These are phyloP conservation scores for Hypholoma fasciculare DNA, from an alignment of 768 basidiomycete genomes.

Conservation along the genomic window DNA sequence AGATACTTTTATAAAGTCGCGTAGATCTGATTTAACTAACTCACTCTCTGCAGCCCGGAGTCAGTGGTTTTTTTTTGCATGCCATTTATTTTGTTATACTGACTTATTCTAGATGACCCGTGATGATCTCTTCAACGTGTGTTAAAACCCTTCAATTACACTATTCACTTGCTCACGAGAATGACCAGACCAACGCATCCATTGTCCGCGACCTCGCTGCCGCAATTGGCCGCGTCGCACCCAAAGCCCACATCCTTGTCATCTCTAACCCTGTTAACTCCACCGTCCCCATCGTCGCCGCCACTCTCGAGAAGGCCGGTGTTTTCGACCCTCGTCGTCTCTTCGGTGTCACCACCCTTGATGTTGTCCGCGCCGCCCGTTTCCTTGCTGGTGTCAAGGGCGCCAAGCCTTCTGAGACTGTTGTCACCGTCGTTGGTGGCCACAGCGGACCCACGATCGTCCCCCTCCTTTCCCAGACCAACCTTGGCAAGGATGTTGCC, in stretches of 20 bases:
- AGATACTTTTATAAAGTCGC: conserved; percentile 15
- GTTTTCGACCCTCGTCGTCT: conserved; percentile 87
- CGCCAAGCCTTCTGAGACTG: conserved; percentile 62
- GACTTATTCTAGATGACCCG: conserved; percentile 77
- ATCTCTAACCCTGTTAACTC: conserved; percentile 99
- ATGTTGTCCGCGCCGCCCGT: conserved; percentile 93
- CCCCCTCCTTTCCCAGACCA: conserved; percentile 86
- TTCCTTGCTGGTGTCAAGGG: conserved; percentile 79
- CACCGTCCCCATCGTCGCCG: conserved; percentile 96
- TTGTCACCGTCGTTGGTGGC: conserved; percentile 89
- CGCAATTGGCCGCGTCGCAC: conserved; percentile 81
- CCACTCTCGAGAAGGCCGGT: conserved; percentile 87
- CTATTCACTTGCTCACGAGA: neutral
- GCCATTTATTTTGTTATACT: conserved; percentile 18
- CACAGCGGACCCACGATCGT: conserved; percentile 98
- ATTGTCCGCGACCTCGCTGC: conserved; percentile 96
- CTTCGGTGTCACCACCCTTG: conserved; percentile 98
- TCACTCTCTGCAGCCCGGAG: conserved; percentile 64
- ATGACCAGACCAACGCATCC: conserved; percentile 87
- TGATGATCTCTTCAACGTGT: conserved; percentile 93
- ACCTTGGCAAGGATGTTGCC: conserved; percentile 66
- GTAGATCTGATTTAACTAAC: conserved; percentile 18
- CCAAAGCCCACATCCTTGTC: conserved; percentile 91
- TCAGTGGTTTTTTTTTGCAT: conserved; percentile 43
- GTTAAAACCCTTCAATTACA: conserved; percentile 23